phyloP scores from a whole-genome alignment of 352 stramenopile genomes.

The Elongisporangium anandrum region DNA sequence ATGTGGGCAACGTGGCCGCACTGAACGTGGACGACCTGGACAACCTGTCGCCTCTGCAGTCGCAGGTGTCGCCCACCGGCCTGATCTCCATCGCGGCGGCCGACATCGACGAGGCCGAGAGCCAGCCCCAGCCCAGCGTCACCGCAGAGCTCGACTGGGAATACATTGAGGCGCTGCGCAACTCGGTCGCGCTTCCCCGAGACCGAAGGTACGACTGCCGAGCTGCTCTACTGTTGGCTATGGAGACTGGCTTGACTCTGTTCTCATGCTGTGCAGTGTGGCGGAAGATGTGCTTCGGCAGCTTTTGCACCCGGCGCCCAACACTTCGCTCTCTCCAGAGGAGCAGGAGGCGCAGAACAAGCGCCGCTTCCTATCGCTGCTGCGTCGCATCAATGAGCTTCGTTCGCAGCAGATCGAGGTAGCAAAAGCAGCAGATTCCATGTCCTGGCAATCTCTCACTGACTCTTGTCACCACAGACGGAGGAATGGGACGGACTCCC shows the following conservation, averaged over 20 bases:
- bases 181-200: conserved; percentile 5
- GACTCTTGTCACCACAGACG: conserved; percentile 17
- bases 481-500: conserved; percentile 72
- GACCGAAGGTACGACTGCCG: not conserved
- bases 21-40: conserved; percentile 43
- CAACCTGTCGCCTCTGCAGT: conserved; percentile 26
- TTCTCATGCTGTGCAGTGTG: conserved; percentile 10
- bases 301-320: not conserved
- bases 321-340: not conserved
- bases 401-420: conserved; percentile 76
- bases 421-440: conserved; percentile 8
- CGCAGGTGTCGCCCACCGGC: conserved; percentile 64
- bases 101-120: conserved; percentile 70
- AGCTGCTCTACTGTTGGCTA: too few relatives aligned
- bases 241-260: too few relatives aligned
- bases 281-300: conserved; percentile 15
- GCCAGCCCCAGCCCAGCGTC: conserved; percentile 15
- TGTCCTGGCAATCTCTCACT: conserved; percentile 4
- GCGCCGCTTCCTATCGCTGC: conserved; percentile 68
- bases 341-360: conserved; percentile 43
- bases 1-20: conserved; percentile 41
- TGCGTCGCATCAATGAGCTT: conserved; percentile 80
- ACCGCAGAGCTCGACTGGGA: conserved; percentile 59
- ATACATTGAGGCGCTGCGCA: conserved; percentile 56
- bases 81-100: conserved; percentile 82